These are phyloP conservation scores for Pistacia atlantica DNA, from an alignment of 345 rosid species.

Conservation along the genomic window DNA sequence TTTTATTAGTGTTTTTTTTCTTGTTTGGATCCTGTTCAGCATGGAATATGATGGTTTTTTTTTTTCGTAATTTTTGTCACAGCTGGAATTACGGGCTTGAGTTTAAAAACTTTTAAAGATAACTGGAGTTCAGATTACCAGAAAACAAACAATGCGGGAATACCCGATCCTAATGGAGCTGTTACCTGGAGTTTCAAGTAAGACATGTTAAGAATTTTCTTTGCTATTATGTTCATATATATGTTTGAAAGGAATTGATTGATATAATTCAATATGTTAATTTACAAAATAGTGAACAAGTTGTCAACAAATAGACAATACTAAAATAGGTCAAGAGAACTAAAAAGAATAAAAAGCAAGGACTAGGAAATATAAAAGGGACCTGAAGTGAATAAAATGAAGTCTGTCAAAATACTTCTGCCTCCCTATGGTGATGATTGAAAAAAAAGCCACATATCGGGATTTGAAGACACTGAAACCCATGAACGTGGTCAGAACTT, in stretches of 20 bases:
- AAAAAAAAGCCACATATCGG: too few species aligned
- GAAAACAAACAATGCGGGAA: constrained; percentile 88
- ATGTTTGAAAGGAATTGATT: too few species aligned
- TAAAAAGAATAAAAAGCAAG: background rate
- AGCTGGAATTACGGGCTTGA: constrained; percentile 93
- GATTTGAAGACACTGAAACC: too few species aligned
- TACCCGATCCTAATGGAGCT: constrained; percentile 80
- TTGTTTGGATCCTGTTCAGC: background rate
- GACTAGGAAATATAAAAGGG: background rate
- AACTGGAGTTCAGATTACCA: constrained; percentile 93
- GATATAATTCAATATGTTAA: too few species aligned
- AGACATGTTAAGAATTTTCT: constrained; percentile 32
- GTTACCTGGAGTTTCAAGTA: constrained; percentile 93
- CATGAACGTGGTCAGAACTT: too few species aligned
- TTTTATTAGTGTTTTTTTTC: background rate
- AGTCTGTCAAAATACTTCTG: too few species aligned
- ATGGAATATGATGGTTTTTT: constrained; percentile 17
- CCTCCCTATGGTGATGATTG: too few species aligned
- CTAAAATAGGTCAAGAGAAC: too few species aligned
- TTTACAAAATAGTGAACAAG: too few species aligned
- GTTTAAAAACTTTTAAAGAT: constrained; percentile 74
- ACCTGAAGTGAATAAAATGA: too few species aligned
- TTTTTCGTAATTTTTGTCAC: constrained; percentile 29
- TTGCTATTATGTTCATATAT: background rate
- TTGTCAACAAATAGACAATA: too few species aligned